Percentiles rank a stretch among this genome's conserved stretches.
Evolutionary conservation across 495 filamentous ascomycete genomes (phyloP).

Genomic region (Aspergillus sclerotiicarbonarius): DNA sequence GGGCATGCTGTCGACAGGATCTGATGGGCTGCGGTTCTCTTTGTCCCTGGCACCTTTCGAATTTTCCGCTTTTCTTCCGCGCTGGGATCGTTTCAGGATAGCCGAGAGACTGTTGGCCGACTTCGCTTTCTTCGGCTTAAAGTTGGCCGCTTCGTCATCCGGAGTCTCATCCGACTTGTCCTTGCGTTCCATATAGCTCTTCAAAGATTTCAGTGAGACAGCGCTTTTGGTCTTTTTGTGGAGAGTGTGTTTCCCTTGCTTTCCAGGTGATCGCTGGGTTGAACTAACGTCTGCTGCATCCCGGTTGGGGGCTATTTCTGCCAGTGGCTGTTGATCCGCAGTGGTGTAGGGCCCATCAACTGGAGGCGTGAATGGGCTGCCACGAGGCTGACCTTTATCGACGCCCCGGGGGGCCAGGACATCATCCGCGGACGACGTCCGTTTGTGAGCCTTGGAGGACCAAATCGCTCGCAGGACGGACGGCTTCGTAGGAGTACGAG

Average conservation of each 20-base stretch:
- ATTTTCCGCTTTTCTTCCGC: slow-evolving; percentile 36
- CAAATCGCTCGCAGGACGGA: slow-evolving; percentile 49
- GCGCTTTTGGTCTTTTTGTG: slow-evolving; percentile 67
- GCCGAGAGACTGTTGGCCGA: slow-evolving; percentile 75
- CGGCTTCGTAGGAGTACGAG: slow-evolving; percentile 33
- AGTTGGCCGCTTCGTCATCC: slow-evolving; percentile 29
- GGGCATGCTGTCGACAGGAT: slow-evolving; percentile 46
- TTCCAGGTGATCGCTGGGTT: slow-evolving; percentile 22
- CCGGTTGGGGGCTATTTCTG: slow-evolving; percentile 41
- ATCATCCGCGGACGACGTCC: slow-evolving; percentile 43
- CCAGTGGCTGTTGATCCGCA: slow-evolving; percentile 33
- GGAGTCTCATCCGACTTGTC: slow-evolving; percentile 45
- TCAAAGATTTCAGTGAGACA: slow-evolving; percentile 62
- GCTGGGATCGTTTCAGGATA: slow-evolving; percentile 46
- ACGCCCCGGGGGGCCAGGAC: slow-evolving; percentile 19
- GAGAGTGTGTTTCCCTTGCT: slow-evolving; percentile 33
- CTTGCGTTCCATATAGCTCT: slow-evolving; percentile 54
- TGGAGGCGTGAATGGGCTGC: slow-evolving; percentile 25
- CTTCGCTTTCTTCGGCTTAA: slow-evolving; percentile 77
- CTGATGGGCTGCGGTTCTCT: slow-evolving; percentile 65
- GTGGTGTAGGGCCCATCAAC: slow-evolving; percentile 22
- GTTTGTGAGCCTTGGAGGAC: slow-evolving; percentile 39
- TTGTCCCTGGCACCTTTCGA: slow-evolving; percentile 62
- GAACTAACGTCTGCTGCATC: slow-evolving; percentile 28
- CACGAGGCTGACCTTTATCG: slow-evolving; percentile 20